Conservation (phyloP, 1,284 basidiomycete genomes). For the Ceratobasidium sp. region DNA sequence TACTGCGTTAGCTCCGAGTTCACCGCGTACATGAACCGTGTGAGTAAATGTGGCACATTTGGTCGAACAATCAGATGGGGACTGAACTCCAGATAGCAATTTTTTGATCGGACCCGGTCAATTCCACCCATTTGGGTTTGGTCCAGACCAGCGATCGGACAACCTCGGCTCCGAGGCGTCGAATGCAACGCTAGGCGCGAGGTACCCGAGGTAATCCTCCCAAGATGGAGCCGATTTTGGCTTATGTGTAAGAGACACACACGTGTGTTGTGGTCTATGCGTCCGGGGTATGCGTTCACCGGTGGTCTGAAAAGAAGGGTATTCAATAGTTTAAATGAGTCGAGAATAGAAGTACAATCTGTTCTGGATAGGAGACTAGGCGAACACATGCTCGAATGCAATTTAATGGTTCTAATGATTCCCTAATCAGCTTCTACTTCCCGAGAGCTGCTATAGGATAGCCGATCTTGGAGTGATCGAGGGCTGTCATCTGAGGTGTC, state of each 20-base stretch:
- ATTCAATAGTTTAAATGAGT: not conserved
- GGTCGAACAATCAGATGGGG: not conserved
- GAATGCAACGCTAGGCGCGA: not conserved
- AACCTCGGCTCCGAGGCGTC: slow-evolving; percentile 3
- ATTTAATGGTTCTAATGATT: not conserved
- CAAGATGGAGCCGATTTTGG: not conserved
- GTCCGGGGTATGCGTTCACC: not conserved
- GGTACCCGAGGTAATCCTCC: not conserved
- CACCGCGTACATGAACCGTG: not conserved
- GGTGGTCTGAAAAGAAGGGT: not conserved
- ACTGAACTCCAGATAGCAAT: not conserved
- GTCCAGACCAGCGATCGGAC: not conserved
- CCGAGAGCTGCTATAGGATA: not conserved
- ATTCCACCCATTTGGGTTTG: not conserved
- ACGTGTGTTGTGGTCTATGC: not conserved
- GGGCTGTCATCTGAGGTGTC: not conserved
- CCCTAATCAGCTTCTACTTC: not conserved
- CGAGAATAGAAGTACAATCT: not conserved
- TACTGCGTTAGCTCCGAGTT: not conserved
- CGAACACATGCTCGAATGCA: not conserved
- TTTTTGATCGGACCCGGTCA: not conserved
- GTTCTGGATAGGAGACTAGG: not conserved
- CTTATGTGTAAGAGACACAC: not conserved
- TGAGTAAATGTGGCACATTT: not conserved
- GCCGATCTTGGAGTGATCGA: slow-evolving; percentile 1